Base-by-base conservation (phyloP, 73 alveolate species). In the Stentor coeruleus region DNA sequence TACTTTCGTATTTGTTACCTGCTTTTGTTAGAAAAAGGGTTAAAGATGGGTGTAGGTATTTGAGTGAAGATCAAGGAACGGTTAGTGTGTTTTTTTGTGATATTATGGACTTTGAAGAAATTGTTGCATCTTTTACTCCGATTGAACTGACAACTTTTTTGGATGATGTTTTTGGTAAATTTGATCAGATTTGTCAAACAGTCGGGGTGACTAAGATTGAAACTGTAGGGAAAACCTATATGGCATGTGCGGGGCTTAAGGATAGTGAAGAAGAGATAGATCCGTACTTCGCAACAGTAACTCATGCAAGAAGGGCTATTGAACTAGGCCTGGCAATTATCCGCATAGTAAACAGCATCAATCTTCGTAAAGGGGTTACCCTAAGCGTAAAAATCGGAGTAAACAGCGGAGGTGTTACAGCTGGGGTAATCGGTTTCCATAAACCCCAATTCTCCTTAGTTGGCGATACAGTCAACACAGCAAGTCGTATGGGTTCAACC, bases 381-480 rank as follows among this genome's bases (percentile, higher is more conserved):
- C n/a, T n/a, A n/a, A n/a, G n/a, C n/a, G 98, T 94, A 36, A 94
- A 91, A 89, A 96, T 96, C 38, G 99, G 99, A 38, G 92, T 96
- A 37, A 97, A 96, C 84, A 94, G 94, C 59, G 99, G 99, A 3
- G 88, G 92, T 35, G 98, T 96, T 30, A 94, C 94, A 55, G 94
- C 98, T 33, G 99, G 98, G 26, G 97, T 96, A 39, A 97, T 98
- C 11, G 99, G 99, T 3, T 93, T 89, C 42, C 98, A 95, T 82
- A 91, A 94, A 60, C 99, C 99, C 0, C 96, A 96, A 82, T 98
- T 96, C 91, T 92, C 98, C 36, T 88, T 98, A 41, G 93, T 98
- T 36, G 99, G 99, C 31, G 99, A 96, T 89, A 95, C 99, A 26
- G 99, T 97, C 35, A 96, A 97, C 91, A 97, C 98, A 58, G 96